These are phyloP conservation scores for Globisporangium okanoganense DNA, from an alignment of 352 stramenopile genomes.

Conservation along the genomic window DNA sequence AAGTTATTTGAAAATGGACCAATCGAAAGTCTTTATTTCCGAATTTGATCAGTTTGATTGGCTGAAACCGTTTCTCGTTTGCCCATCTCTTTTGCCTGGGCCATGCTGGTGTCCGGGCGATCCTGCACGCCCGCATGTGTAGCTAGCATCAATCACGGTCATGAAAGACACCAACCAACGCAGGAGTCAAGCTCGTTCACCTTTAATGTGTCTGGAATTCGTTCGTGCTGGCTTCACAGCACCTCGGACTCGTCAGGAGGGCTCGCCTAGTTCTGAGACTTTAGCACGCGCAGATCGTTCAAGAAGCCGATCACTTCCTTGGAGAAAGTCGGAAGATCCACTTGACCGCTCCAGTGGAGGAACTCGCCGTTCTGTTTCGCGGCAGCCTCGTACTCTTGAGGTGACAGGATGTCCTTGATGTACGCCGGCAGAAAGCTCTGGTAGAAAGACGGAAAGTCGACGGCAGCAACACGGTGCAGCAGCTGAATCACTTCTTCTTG, in stretches of 20 bases:
- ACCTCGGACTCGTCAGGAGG: neutral
- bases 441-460: constrained; percentile 79
- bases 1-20: too few relatives aligned
- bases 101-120: too few relatives aligned
- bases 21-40: too few relatives aligned
- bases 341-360: constrained; percentile 70
- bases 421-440: constrained; percentile 59
- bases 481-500: constrained; percentile 72
- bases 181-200: too few relatives aligned
- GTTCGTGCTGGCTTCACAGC: too few relatives aligned
- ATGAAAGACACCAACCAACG: too few relatives aligned
- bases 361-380: constrained; percentile 52
- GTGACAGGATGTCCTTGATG: constrained; percentile 61
- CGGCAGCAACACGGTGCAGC: constrained; percentile 60
- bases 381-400: constrained; percentile 42
- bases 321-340: constrained; percentile 73
- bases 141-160: too few relatives aligned
- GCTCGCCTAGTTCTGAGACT: constrained; percentile 42
- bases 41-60: too few relatives aligned
- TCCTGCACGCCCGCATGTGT: too few relatives aligned
- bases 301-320: constrained; percentile 66
- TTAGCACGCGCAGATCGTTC: constrained; percentile 75
- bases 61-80: too few relatives aligned
- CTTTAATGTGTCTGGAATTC: too few relatives aligned
- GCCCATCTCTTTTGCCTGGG: too few relatives aligned